A percentile compares a stretch with the other conserved stretches of the same genome.
These are phyloP conservation scores for Arxiozyma telluris DNA, from an alignment of 1,139 yeast species.

Conservation along the genomic window DNA sequence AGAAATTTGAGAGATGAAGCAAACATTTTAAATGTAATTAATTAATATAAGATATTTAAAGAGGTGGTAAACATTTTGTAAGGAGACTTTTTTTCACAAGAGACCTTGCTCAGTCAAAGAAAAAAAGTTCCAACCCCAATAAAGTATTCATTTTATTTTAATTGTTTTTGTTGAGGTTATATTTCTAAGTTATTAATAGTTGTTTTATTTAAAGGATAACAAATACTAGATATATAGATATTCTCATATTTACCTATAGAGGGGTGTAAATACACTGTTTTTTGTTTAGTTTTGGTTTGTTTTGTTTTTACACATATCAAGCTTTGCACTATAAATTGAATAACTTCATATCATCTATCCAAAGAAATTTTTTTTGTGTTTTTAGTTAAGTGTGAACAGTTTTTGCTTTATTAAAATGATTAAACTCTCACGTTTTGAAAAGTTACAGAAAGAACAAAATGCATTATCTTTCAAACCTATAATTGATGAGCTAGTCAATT, in stretches of 20 bases:
- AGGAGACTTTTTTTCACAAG: background rate
- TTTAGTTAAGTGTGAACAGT: background rate
- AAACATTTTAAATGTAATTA: too few relatives aligned
- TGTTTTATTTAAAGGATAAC: too few relatives aligned
- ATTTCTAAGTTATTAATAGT: background rate
- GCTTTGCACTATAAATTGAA: too few relatives aligned
- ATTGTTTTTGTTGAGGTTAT: background rate
- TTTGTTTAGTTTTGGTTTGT: too few relatives aligned
- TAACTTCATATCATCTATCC: too few relatives aligned
- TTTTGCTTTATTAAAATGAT: conserved; percentile 15
- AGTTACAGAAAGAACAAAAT: conserved; percentile 25
- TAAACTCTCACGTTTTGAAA: conserved; percentile 26
- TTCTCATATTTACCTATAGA: background rate
- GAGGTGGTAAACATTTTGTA: too few relatives aligned
- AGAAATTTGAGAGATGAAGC: too few relatives aligned
- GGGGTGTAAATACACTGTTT: background rate
- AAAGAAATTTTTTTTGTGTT: background rate
- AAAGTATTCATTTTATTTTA: too few relatives aligned
- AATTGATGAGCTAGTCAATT: conserved; percentile 23
- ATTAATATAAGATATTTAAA: too few relatives aligned
- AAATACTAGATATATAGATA: too few relatives aligned
- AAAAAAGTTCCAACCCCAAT: background rate
- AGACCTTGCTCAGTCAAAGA: too few relatives aligned
- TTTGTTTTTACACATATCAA: too few relatives aligned
- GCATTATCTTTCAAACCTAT: conserved; percentile 27